Percentiles rank a stretch among this genome's conserved stretches.
phyloP scores from a whole-genome alignment of 345 rosid species.

The Ceriops decandra region DNA sequence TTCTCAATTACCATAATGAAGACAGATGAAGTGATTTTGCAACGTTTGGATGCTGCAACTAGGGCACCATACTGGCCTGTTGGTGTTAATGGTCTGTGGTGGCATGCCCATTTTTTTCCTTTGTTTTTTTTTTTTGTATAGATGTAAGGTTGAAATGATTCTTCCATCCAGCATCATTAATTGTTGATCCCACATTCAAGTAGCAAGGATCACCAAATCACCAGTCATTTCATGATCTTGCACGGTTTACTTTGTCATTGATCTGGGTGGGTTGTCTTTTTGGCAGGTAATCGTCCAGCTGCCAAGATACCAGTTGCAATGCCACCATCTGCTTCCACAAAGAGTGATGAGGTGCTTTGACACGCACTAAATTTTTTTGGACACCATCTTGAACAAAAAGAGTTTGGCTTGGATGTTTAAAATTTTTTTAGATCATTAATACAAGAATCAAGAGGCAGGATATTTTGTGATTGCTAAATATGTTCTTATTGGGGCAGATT shows the following conservation, averaged over 20 bases:
- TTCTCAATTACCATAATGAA: conserved; percentile 93
- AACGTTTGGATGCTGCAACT: conserved; percentile 84
- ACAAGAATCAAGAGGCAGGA: too few relatives aligned
- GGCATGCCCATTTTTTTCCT: conserved; percentile 8
- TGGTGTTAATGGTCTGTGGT: conserved; percentile 70
- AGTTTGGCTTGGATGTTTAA: too few relatives aligned
- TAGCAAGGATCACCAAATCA: too few relatives aligned
- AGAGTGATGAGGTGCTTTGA: conserved; percentile 56
- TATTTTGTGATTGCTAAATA: too few relatives aligned
- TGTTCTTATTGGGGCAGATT: too few relatives aligned
- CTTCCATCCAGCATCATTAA: background rate
- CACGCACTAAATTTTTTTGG: too few relatives aligned
- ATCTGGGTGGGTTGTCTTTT: conserved; percentile 15
- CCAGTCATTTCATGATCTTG: background rate
- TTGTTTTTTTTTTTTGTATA: background rate
- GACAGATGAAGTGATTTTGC: conserved; percentile 64
- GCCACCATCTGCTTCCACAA: conserved; percentile 52
- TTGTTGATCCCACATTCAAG: background rate
- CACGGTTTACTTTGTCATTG: background rate
- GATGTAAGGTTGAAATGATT: background rate
- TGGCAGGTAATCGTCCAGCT: conserved; percentile 76
- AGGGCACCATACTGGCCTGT: conserved; percentile 95
- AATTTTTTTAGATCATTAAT: too few relatives aligned
- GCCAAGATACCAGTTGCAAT: conserved; percentile 86
- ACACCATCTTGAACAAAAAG: too few relatives aligned